A percentile compares a stretch with the other conserved stretches of the same genome.
phyloP scores from a whole-genome alignment of 345 rosid species.

The Heritiera fomes region DNA sequence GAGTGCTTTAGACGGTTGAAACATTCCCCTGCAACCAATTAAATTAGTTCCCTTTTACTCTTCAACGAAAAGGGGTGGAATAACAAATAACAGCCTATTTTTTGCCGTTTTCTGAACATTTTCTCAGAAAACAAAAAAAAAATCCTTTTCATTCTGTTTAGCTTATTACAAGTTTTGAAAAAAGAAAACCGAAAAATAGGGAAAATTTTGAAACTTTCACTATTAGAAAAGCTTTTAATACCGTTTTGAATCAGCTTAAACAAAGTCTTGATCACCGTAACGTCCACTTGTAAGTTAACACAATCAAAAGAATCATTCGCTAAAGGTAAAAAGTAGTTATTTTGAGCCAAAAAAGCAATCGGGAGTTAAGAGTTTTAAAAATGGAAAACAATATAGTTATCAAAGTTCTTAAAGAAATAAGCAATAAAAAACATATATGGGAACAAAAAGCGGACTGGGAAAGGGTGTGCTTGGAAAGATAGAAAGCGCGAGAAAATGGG shows the following conservation, averaged over 20 bases:
- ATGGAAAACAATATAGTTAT: neutral
- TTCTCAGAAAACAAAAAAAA: no score
- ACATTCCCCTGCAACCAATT: conserved; percentile 39
- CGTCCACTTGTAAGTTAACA: neutral
- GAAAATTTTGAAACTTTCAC: neutral
- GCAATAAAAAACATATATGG: neutral
- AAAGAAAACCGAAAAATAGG: neutral
- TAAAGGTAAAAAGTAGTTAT: neutral
- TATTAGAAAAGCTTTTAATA: neutral
- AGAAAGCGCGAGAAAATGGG: conserved; percentile 14
- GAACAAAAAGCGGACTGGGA: neutral
- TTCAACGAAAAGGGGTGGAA: neutral
- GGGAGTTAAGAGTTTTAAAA: neutral
- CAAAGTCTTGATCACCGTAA: neutral
- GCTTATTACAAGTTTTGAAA: neutral
- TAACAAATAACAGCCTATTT: neutral
- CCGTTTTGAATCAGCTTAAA: conserved; percentile 1
- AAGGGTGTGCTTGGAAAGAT: neutral
- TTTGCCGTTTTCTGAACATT: no score
- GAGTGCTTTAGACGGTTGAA: conserved; percentile 40
- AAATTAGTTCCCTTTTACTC: neutral
- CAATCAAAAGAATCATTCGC: neutral
- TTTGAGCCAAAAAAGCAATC: conserved; percentile 4
- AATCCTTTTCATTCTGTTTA: neutral
- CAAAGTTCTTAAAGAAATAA: conserved; percentile 2